These are phyloP conservation scores for Chaetomium tenue DNA, from an alignment of 495 filamentous ascomycete genomes.

Conservation along the genomic window DNA sequence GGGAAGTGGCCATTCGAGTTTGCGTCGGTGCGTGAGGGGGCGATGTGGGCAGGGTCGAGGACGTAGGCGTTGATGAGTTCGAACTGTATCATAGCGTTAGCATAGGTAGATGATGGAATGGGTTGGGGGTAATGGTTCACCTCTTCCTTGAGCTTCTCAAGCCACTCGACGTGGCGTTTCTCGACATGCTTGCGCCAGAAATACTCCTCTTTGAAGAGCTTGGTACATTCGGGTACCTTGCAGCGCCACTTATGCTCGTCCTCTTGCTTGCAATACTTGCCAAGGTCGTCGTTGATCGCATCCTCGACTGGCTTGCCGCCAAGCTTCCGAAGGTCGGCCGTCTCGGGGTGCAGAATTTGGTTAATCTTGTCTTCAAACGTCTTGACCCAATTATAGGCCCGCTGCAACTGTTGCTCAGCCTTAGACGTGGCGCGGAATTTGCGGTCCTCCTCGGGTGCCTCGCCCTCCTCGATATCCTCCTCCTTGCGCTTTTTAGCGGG, in stretches of 20 bases:
- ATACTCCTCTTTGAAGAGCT: slow-evolving; percentile 92
- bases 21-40: slow-evolving; percentile 88
- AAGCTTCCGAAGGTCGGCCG: slow-evolving; percentile 79
- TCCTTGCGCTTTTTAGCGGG: slow-evolving; percentile 73
- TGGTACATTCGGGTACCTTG: slow-evolving; percentile 92
- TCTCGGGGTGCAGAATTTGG: slow-evolving; percentile 86
- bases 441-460: slow-evolving; percentile 59
- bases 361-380: slow-evolving; percentile 96
- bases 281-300: slow-evolving; percentile 78
- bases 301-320: slow-evolving; percentile 86
- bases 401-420: slow-evolving; percentile 82
- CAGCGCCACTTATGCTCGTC: slow-evolving; percentile 95
- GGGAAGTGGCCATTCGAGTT: slow-evolving; percentile 97
- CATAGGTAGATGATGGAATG: no score
- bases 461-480: slow-evolving; percentile 64
- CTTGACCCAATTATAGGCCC: slow-evolving; percentile 99
- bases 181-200: slow-evolving; percentile 99
- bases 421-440: slow-evolving; percentile 68
- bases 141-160: slow-evolving; percentile 73
- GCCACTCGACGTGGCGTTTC: slow-evolving; percentile 91
- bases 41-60: slow-evolving; percentile 86
- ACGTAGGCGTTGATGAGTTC: slow-evolving; percentile 90
- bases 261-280: slow-evolving; percentile 90
- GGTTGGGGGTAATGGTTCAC: slow-evolving; percentile 52
- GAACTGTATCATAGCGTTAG: slow-evolving; percentile 53